phyloP scores from a whole-genome alignment of 2,329 filamentous ascomycete genomes.

The Cladosporium sp. region DNA sequence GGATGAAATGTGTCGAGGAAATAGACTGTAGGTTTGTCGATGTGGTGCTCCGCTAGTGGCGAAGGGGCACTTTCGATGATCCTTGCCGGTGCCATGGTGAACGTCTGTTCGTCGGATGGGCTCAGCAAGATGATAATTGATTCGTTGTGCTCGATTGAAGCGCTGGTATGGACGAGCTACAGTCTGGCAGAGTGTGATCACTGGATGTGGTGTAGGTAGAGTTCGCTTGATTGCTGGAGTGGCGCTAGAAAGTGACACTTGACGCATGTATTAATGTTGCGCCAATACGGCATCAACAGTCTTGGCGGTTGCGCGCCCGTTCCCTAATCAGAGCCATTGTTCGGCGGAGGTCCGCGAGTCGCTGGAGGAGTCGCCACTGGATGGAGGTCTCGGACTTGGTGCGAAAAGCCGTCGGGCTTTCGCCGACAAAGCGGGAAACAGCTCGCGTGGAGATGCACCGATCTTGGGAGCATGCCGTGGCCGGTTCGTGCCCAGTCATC shows the following conservation, averaged over 20 bases:
- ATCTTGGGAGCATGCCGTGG: no score
- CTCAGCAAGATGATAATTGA: no score
- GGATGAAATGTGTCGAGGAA: constrained; percentile 25
- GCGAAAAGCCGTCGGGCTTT: neutral
- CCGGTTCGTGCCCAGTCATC: neutral
- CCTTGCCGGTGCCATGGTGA: constrained; percentile 11
- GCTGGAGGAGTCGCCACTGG: no score
- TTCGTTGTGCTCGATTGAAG: no score
- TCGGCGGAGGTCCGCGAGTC: neutral
- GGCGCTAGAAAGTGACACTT: neutral
- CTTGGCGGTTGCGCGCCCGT: neutral
- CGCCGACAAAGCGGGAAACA: neutral
- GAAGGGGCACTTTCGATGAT: constrained; percentile 3
- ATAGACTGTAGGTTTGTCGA: constrained; percentile 16
- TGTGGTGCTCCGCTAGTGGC: neutral
- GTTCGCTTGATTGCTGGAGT: neutral
- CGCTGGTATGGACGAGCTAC: no score
- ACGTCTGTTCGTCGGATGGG: neutral
- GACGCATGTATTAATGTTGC: neutral
- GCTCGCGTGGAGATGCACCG: neutral
- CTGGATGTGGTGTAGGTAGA: neutral
- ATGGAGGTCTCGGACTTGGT: neutral
- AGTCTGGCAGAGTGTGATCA: no score
- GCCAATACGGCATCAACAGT: neutral
- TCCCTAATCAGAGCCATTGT: neutral